Percentiles rank a stretch among this genome's conserved stretches.
These are phyloP conservation scores for Perilla frutescens DNA, from an alignment of 257 asterid species.

Conservation along the genomic window DNA sequence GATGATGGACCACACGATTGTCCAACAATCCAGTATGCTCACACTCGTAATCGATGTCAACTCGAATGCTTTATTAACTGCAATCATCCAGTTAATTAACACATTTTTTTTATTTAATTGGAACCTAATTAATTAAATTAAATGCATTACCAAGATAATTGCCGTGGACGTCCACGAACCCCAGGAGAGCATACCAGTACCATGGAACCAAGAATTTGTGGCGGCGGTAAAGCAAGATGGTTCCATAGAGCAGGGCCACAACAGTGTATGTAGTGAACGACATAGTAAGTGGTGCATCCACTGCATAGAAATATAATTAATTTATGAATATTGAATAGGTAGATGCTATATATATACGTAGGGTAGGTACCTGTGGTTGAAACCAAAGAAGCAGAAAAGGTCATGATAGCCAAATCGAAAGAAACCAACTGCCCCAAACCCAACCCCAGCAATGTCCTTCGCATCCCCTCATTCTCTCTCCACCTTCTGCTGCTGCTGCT, in stretches of 20 bases:
- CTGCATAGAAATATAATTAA: constrained; percentile 1
- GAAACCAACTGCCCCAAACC: constrained; percentile 71
- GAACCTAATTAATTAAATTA: too few species aligned
- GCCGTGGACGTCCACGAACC: constrained; percentile 76
- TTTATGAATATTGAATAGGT: too few species aligned
- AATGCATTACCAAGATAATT: constrained; percentile 62
- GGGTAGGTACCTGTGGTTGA: constrained; percentile 40
- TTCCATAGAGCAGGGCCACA: constrained; percentile 68
- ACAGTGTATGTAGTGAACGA: constrained; percentile 63
- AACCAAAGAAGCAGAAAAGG: constrained; percentile 60
- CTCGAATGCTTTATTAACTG: constrained; percentile 81
- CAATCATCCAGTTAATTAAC: not conserved
- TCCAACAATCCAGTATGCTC: constrained; percentile 74
- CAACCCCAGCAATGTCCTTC: constrained; percentile 42
- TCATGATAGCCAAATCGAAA: constrained; percentile 46
- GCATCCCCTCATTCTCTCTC: constrained; percentile 38
- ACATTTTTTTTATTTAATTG: too few species aligned
- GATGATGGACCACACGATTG: constrained; percentile 71
- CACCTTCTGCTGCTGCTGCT: not conserved
- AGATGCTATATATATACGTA: too few species aligned
- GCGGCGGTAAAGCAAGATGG: constrained; percentile 58
- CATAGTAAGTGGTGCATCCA: constrained; percentile 70
- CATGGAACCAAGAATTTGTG: constrained; percentile 72
- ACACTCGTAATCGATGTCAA: constrained; percentile 85
- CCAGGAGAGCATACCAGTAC: constrained; percentile 77